Percentiles rank a stretch among this genome's conserved stretches.
Evolutionary conservation across 2,329 filamentous ascomycete genomes (phyloP).

Genomic region (Xylaria sp.): DNA sequence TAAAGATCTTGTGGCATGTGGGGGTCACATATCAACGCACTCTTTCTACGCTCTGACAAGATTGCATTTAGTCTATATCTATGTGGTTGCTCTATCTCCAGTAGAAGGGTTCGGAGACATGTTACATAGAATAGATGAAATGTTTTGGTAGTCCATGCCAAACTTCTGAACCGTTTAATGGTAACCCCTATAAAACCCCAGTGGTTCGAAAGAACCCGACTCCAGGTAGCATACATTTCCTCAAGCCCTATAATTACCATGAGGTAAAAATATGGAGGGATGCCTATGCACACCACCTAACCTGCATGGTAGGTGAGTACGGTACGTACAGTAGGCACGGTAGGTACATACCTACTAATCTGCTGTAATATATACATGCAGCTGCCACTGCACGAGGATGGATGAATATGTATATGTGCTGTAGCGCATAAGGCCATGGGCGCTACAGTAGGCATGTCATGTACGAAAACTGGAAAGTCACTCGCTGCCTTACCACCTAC

Average conservation of each 20-base stretch:
- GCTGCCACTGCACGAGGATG: conserved; percentile 19
- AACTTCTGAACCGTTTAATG: too few species aligned
- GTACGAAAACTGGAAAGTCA: conserved; percentile 7
- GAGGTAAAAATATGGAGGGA: too few species aligned
- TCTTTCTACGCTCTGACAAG: background rate
- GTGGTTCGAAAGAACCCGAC: too few species aligned
- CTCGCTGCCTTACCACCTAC: conserved; percentile 23
- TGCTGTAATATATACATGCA: background rate
- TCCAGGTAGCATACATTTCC: too few species aligned
- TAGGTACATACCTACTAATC: background rate
- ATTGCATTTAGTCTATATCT: background rate
- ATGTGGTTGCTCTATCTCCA: too few species aligned
- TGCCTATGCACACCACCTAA: too few species aligned
- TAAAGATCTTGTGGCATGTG: background rate
- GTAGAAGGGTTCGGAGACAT: background rate
- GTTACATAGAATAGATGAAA: too few species aligned
- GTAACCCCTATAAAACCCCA: too few species aligned
- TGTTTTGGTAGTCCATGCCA: too few species aligned
- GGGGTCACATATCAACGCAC: background rate
- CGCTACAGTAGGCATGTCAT: conserved; percentile 2
- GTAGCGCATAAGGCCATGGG: conserved; percentile 8
- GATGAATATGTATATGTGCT: background rate
- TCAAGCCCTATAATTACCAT: too few species aligned
- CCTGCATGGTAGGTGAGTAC: background rate
- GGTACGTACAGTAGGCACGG: too few species aligned